Conservation (phyloP, 345 rosid genomes). For the Populus davidiana region DNA sequence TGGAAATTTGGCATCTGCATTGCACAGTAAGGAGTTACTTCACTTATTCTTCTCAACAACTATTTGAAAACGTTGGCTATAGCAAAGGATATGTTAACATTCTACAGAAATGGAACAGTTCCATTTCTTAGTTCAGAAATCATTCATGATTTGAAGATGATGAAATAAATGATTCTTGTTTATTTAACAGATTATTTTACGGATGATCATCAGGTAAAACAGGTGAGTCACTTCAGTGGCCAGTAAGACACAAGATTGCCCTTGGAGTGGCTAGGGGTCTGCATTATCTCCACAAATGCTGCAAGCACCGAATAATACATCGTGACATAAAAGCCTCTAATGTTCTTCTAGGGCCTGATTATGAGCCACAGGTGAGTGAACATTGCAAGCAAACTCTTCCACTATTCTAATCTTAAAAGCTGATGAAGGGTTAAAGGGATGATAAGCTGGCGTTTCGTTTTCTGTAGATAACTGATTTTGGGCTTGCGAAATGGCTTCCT, state of each 20-base stretch:
- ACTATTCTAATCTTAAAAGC: not conserved
- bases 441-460: not conserved
- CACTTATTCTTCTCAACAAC: not conserved
- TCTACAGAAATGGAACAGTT: not conserved
- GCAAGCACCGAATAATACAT: conserved; percentile 85
- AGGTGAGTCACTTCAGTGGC: conserved; percentile 55
- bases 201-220: conserved; percentile 33
- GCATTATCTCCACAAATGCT: conserved; percentile 84
- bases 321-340: conserved; percentile 93
- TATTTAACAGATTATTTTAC: not conserved
- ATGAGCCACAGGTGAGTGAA: conserved; percentile 69
- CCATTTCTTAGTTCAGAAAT: not conserved
- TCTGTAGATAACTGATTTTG: conserved; percentile 83
- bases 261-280: conserved; percentile 80
- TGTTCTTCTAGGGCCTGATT: conserved; percentile 84
- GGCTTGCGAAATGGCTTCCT: conserved; percentile 93
- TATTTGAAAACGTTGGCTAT: not conserved
- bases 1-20: conserved; percentile 68
- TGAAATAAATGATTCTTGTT: not conserved
- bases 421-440: not conserved
- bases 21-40: conserved; percentile 53
- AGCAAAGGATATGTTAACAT: not conserved
- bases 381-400: not conserved
- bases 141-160: not conserved
- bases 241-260: conserved; percentile 63